These are phyloP conservation scores for Akanthomyces lecanii DNA, from an alignment of 2,329 filamentous ascomycete genomes.

Conservation along the genomic window DNA sequence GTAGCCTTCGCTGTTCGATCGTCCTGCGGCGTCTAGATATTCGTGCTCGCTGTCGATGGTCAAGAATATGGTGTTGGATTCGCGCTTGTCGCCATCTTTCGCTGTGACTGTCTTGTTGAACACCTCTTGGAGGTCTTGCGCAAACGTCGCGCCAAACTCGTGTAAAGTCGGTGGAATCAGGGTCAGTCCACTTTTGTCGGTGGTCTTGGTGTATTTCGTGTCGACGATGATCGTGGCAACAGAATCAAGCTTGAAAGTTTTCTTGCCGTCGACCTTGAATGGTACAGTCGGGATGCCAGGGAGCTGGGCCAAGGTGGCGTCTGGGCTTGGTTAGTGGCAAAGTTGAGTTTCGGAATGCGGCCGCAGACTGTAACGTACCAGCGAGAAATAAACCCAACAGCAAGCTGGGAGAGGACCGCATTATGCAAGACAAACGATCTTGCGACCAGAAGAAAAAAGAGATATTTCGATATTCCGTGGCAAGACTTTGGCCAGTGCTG, in stretches of 20 bases:
- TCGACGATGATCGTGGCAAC: conserved; percentile 41
- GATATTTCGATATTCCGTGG: too few species aligned
- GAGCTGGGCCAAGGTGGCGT: conserved; percentile 7
- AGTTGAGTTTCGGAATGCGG: not conserved
- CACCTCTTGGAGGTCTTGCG: conserved; percentile 28
- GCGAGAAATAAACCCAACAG: not conserved
- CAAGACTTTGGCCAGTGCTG: not conserved
- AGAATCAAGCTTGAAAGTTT: conserved; percentile 25
- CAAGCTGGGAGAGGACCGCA: not conserved
- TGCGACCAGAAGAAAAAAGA: too few species aligned
- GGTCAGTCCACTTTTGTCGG: conserved; percentile 43
- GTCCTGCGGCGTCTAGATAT: conserved; percentile 42
- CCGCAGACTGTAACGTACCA: not conserved
- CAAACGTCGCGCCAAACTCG: conserved; percentile 44
- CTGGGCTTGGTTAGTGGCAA: conserved; percentile 6
- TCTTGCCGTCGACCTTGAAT: conserved; percentile 24
- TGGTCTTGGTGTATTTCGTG: conserved; percentile 32
- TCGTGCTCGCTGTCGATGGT: conserved; percentile 38
- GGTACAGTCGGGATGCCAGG: conserved; percentile 33
- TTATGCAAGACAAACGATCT: not conserved
- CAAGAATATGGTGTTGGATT: conserved; percentile 37
- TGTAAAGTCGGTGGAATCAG: conserved; percentile 46
- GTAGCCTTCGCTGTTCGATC: conserved; percentile 47
- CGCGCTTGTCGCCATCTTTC: conserved; percentile 5
- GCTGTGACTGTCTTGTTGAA: conserved; percentile 29